A percentile compares a stretch with the other conserved stretches of the same genome.
phyloP scores from a whole-genome alignment of 140 eudicot genomes.

The Cichorium intybus region DNA sequence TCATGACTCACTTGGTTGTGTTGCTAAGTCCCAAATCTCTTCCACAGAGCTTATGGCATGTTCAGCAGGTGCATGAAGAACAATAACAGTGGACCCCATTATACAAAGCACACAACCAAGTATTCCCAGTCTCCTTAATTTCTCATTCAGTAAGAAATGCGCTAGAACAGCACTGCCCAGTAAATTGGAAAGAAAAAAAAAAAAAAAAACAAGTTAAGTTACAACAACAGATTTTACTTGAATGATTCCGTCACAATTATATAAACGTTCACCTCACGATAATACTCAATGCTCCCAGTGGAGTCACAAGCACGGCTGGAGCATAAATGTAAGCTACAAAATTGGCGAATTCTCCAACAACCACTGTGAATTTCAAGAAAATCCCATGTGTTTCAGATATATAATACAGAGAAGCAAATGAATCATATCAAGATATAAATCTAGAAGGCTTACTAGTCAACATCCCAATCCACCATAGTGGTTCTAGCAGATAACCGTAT shows the following conservation, averaged over 20 bases:
- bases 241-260: background rate
- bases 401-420: background rate
- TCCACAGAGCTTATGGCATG: constrained; percentile 59
- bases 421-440: background rate
- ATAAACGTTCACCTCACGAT: constrained; percentile 58
- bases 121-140: constrained; percentile 59
- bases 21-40: constrained; percentile 78
- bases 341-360: constrained; percentile 81
- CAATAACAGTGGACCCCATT: constrained; percentile 68
- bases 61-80: constrained; percentile 83
- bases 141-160: constrained; percentile 65
- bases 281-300: constrained; percentile 79
- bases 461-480: constrained; percentile 89
- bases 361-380: constrained; percentile 39
- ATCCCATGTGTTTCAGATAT: constrained; percentile 4
- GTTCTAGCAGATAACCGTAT: constrained; percentile 61
- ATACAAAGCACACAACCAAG: constrained; percentile 74
- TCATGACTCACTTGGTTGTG: constrained; percentile 58
- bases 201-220: background rate
- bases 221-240: too few species aligned
- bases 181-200: too few species aligned
- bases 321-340: constrained; percentile 80
- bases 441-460: constrained; percentile 45
- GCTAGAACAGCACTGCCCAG: constrained; percentile 70
- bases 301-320: constrained; percentile 88